Percentiles rank a stretch among this genome's conserved stretches.
phyloP scores from a whole-genome alignment of 192 early-diverging fungal species.

The Mortierella claussenii region DNA sequence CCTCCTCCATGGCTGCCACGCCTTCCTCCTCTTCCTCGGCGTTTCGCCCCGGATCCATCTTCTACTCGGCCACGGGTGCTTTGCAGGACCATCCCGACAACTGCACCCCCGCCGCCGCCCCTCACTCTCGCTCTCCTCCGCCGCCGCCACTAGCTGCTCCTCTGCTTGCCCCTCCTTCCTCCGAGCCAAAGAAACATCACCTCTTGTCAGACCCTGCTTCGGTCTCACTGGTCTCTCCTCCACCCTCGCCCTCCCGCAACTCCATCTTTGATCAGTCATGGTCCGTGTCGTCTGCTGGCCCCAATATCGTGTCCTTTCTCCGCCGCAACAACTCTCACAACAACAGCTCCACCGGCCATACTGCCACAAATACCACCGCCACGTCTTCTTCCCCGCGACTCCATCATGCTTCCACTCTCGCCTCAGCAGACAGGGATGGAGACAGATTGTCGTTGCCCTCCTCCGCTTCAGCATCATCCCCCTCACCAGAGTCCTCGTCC shows the following conservation, averaged over 20 bases:
- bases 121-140: not conserved
- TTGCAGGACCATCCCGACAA: no score
- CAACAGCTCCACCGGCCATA: not conserved
- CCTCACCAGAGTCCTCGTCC: no score
- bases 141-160: not conserved
- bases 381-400: no score
- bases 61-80: constrained; percentile 12
- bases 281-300: constrained; percentile 20
- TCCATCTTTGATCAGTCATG: constrained; percentile 49
- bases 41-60: constrained; percentile 40
- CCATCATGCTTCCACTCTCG: no score
- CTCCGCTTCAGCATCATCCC: no score
- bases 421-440: not conserved
- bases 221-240: constrained; percentile 33
- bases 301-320: constrained; percentile 41
- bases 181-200: not conserved
- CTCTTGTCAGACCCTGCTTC: not conserved
- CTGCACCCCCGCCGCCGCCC: no score
- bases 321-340: constrained; percentile 13
- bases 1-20: no score
- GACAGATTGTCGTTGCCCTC: no score
- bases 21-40: not conserved
- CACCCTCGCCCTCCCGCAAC: constrained; percentile 45
- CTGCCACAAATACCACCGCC: not conserved
- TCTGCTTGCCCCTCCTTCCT: no score